Base-by-base conservation (phyloP, 495 filamentous ascomycete species). In the Penicillium maclennaniae region DNA sequence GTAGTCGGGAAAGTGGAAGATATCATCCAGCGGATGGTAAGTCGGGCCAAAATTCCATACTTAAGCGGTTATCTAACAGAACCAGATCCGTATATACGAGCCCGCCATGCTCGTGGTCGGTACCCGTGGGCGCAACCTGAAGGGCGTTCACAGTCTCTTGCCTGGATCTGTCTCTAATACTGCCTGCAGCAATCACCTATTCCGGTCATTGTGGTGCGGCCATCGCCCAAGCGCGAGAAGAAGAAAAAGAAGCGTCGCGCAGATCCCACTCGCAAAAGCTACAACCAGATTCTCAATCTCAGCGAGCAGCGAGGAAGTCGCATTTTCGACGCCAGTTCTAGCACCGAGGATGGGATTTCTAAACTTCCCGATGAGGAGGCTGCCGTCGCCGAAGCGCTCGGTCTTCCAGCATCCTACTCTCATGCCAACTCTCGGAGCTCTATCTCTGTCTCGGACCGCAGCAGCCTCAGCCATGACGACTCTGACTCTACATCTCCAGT, bases 51-150 rank as follows among this genome's bases (percentile, higher is more conserved):
- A 7, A 40, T 7, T 7, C 38, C 1, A 12, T 34, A 14, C 20
- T 20, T 19, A 16, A 16, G 16, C 38, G 20, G 49, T 10, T 43
- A 17, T 27, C 56, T 73, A 25, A 69, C 59, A 19, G 6, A 16
- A 37, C 7, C 49, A 96, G 92, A 95, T 98, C 62, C 85, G 87
- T 56, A 87, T 97, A 45, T 93, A 97, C 67, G 89, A 96, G 67
- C 93, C 93, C 15, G 89, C 88, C 6, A 89, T 97, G 71, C 83
- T 98, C n/a, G 83, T 98, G 26, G 93, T 98, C 20, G 93, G 93
- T 31, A 97, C 93, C 3, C 81, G 88, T 53, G 93, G 93, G 41
- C 83, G 91, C 47, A 91, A 85, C 45, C 77, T 97, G 6, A 88
- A 88, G 37, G 91, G 93, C 44, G 81, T 97, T 26, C 91, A 96